Evolutionary conservation across 805 yeast genomes (phyloP), one percentile per base, ranked within the genome.

Genomic region (Lipomyces chichibuensis): DNA sequence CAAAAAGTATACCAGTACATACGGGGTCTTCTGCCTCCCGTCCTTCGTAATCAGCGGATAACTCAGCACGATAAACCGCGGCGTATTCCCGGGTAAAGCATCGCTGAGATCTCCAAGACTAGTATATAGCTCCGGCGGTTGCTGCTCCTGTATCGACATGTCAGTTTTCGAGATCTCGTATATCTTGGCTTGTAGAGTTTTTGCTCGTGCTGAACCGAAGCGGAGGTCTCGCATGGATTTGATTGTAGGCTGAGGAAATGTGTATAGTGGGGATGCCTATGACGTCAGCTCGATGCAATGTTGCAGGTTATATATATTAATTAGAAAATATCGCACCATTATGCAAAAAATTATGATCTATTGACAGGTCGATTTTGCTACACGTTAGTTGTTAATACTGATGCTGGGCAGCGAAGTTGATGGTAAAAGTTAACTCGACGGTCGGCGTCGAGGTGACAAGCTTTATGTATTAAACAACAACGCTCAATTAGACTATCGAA

Each of bases 1-100:
- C 67, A 91, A 84, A 88, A 93, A 93, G 77, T 92, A 93, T n/a
- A 93, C 73, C 75, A 93, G 77, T 1, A 92, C 91, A 69, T 89
- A 83, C 2, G 97, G 97, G 9, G 85, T 83, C 58, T 87, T 84
- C 73, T 84, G 83, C 64, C 96, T 82, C 0, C 96, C 97, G 73
- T 92, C 97, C 39, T 80, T 76, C 8, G 84, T 77, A 29, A 84
- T 85, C 73, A 87, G 78, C 6, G 97, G 97, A 73, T 91, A 88
- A 13, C 96, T 90, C 65, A 92, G 77, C 5, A 92, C 82, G 6
- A 92, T 80, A 74, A 83, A 92, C 66, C 97, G 80, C 14, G 97
- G 97, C 13, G 88, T 78, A 74, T 87, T 91, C 70, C 90, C 96
- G 0, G 97, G 97, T 57, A 92, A 78, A 65, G 87, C 91, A 63